Evolutionary conservation across 371 early-diverging fungal species (phyloP).

Genomic region (Rhizopus stolonifer): DNA sequence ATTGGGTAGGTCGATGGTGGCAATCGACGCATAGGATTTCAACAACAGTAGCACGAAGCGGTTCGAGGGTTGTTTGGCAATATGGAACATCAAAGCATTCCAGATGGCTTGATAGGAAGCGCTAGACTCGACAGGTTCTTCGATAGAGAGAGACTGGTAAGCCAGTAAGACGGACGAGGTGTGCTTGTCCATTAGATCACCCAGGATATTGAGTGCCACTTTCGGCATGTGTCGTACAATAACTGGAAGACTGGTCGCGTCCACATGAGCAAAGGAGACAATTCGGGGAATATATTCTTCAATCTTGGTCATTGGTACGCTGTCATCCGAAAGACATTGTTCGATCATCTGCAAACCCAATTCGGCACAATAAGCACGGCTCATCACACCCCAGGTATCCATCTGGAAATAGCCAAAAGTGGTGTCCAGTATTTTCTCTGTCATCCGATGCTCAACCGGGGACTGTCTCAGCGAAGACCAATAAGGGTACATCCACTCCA

Average conservation of each 20-base stretch:
- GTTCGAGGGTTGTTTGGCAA: neutral
- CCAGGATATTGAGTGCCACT: slow-evolving; percentile 19
- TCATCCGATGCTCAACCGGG: slow-evolving; percentile 22
- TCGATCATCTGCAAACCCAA: slow-evolving; percentile 35
- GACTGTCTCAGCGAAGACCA: slow-evolving; percentile 32
- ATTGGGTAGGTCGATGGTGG: slow-evolving; percentile 18
- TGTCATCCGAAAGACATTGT: slow-evolving; percentile 24
- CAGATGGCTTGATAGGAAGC: slow-evolving; percentile 10
- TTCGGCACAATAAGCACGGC: slow-evolving; percentile 34
- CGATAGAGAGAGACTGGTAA: neutral
- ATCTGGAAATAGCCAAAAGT: slow-evolving; percentile 45
- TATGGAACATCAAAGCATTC: slow-evolving; percentile 11
- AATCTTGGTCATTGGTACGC: slow-evolving; percentile 23
- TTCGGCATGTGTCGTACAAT: slow-evolving; percentile 25
- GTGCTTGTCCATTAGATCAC: slow-evolving; percentile 23
- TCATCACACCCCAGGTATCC: slow-evolving; percentile 31
- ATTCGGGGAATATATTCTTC: slow-evolving; percentile 25
- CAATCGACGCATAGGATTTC: slow-evolving; percentile 27
- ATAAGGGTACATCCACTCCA: slow-evolving; percentile 41
- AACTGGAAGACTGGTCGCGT: slow-evolving; percentile 15
- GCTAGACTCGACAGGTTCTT: neutral
- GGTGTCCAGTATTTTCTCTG: slow-evolving; percentile 29
- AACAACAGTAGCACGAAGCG: slow-evolving; percentile 2
- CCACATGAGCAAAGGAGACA: slow-evolving; percentile 20
- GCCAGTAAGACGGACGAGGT: neutral